Conservation (phyloP, 2,329 filamentous ascomycete genomes). For the Fusarium pseudonygamai region DNA sequence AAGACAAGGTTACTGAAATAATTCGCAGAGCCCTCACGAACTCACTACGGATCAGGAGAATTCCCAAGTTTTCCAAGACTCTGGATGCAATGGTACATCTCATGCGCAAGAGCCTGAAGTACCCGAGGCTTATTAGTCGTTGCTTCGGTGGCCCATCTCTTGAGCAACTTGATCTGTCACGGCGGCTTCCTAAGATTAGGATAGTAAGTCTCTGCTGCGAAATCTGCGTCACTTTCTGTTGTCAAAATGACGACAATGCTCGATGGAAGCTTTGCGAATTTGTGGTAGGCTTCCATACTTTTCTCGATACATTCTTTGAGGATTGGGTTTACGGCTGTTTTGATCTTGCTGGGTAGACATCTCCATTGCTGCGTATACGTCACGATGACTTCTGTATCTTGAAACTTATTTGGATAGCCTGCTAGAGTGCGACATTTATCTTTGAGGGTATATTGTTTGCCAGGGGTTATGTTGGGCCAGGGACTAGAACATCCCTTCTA, state of each 20-base stretch:
- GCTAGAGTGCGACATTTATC: slow-evolving; percentile 7
- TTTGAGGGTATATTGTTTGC: background rate
- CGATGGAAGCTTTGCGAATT: slow-evolving; percentile 4
- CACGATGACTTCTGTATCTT: slow-evolving; percentile 6
- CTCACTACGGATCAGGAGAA: background rate
- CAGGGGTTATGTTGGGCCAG: background rate
- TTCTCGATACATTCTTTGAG: slow-evolving; percentile 6
- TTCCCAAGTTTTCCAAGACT: background rate
- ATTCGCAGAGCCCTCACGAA: slow-evolving; percentile 22
- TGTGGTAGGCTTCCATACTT: slow-evolving; percentile 10
- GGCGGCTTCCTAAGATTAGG: background rate
- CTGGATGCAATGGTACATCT: slow-evolving; percentile 31
- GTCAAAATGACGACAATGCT: slow-evolving; percentile 17
- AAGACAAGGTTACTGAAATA: slow-evolving; percentile 30
- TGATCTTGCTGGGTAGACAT: background rate
- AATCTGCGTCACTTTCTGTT: background rate
- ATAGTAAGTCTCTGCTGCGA: slow-evolving; percentile 7
- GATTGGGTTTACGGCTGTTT: background rate
- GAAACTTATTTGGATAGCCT: slow-evolving; percentile 14
- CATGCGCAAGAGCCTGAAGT: slow-evolving; percentile 16
- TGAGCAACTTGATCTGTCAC: slow-evolving; percentile 11
- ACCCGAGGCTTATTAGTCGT: background rate
- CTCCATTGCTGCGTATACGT: slow-evolving; percentile 19
- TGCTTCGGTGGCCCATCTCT: slow-evolving; percentile 11
- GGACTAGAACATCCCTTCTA: slow-evolving; percentile 6